Evolutionary conservation across 345 rosid species (phyloP).

Genomic region (Clarkia xantiana): DNA sequence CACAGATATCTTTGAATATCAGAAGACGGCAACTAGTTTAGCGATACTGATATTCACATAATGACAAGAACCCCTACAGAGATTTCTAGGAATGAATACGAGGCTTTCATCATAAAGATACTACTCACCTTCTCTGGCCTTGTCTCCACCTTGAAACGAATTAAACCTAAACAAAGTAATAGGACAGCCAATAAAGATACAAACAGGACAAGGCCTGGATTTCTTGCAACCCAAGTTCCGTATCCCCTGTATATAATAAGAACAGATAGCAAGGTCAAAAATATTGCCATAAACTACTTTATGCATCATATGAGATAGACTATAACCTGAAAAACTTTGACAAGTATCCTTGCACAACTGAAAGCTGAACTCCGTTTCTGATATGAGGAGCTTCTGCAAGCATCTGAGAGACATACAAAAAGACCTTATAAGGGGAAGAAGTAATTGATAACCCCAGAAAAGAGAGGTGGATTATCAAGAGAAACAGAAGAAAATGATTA

Average conservation of each 20-base stretch:
- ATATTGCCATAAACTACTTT: conserved; percentile 5
- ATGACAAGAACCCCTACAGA: no score
- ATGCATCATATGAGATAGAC: conserved; percentile 5
- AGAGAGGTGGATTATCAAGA: background rate
- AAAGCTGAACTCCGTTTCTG: conserved; percentile 51
- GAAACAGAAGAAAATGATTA: no score
- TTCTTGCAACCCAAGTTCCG: conserved; percentile 88
- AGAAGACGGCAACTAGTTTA: no score
- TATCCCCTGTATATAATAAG: conserved; percentile 44
- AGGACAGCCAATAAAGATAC: conserved; percentile 54
- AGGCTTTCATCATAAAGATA: background rate
- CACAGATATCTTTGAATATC: no score
- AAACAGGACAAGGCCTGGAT: conserved; percentile 54
- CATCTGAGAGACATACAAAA: conserved; percentile 26
- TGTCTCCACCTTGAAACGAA: conserved; percentile 93
- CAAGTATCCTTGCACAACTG: conserved; percentile 78
- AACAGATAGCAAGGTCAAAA: conserved; percentile 3
- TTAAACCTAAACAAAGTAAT: conserved; percentile 72
- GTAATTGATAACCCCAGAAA: background rate
- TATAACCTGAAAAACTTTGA: conserved; percentile 72
- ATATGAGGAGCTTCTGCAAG: conserved; percentile 54
- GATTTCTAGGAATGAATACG: no score
- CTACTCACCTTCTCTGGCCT: conserved; percentile 76
- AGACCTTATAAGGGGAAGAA: background rate
- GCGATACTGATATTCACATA: no score